Percentiles rank a stretch among this genome's conserved stretches.
Conservation (phyloP, 2,329 filamentous ascomycete genomes). For the Cryphonectria carpinicola region DNA sequence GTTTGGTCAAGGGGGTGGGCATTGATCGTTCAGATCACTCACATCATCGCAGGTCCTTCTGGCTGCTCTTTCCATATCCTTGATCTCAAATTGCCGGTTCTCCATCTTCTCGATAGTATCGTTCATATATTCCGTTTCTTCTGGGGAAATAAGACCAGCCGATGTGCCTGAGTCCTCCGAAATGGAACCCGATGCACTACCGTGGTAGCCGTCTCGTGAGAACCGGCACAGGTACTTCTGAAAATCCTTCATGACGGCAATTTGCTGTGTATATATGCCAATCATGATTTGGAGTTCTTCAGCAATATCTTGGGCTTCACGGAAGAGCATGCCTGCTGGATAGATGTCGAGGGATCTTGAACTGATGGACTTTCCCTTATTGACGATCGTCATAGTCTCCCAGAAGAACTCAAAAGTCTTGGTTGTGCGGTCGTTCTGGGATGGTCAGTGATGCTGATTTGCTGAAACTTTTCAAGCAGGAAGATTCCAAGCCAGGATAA, state of each 20-base stretch:
- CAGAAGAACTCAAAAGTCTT: not conserved
- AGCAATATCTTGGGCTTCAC: constrained; percentile 22
- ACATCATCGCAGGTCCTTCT: constrained; percentile 13
- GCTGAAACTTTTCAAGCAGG: not conserved
- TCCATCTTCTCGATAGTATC: constrained; percentile 7
- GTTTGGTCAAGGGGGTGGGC: not conserved
- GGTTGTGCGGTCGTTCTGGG: not conserved
- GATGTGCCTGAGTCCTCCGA: not conserved
- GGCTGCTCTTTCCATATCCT: constrained; percentile 12
- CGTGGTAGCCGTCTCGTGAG: not conserved
- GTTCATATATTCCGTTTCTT: constrained; percentile 15
- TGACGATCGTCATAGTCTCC: not conserved
- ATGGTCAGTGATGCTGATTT: not conserved
- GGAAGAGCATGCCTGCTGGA: constrained; percentile 12
- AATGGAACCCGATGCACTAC: no score
- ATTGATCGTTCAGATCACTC: not conserved
- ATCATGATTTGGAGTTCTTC: constrained; percentile 24
- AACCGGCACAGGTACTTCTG: not conserved
- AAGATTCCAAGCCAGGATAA: not conserved
- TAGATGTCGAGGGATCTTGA: constrained; percentile 8
- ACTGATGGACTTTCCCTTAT: not conserved
- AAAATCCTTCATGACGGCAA: constrained; percentile 14
- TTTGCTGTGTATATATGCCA: constrained; percentile 19
- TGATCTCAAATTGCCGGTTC: constrained; percentile 15
- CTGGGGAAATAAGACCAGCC: not conserved